Base-by-base conservation (phyloP, 129 eudicot species). In the Daucus carota region DNA sequence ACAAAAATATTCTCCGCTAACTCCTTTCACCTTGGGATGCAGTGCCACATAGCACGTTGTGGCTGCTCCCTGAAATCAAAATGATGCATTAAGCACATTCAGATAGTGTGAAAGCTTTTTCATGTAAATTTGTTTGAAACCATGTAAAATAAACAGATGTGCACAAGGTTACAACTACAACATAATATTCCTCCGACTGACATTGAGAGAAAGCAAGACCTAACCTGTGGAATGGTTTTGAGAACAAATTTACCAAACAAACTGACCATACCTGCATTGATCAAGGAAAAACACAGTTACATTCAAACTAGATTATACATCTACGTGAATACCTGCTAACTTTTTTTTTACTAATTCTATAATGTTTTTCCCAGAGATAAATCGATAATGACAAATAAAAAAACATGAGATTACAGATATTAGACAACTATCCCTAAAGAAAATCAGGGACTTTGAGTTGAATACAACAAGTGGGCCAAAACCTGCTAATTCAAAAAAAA, bases 171-270 rank as follows among this genome's bases (percentile, higher is more conserved):
- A 2, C 65, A 57, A 3, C 32, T 9, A 57, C 24, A 10, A n/a
- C n/a, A 57, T 57, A n/a, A 57, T 24, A 57, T n/a, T 57, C 65
- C 0, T n/a, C 2, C 28, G 2, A 2, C 24, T n/a, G 31, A 57
- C 31, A n/a, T 10, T 57, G 32, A 3, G 65, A 57, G 15, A 8
- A 24, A 57, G 28, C 16, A n/a, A 54, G 63, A 31, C 8, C 32
- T n/a, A 57, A 57, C 65, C 65, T 57, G 98, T 83, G 88, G 88
- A 77, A 90, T 83, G 47, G 76, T 85, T 80, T 93, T 90, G 16
- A 90, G 80, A 69, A 93, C 70, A 79, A 75, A 85, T 81, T 78
- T 88, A 33, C 88, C 89, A 5, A 86, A 68, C 83, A 79, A 73
- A 17, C 78, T 70, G 47, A 84, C 66, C 33, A 84, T 20, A 34